Evolutionary conservation across 2,329 filamentous ascomycete genomes (phyloP).

Genomic region (Colletotrichum eleusines): DNA sequence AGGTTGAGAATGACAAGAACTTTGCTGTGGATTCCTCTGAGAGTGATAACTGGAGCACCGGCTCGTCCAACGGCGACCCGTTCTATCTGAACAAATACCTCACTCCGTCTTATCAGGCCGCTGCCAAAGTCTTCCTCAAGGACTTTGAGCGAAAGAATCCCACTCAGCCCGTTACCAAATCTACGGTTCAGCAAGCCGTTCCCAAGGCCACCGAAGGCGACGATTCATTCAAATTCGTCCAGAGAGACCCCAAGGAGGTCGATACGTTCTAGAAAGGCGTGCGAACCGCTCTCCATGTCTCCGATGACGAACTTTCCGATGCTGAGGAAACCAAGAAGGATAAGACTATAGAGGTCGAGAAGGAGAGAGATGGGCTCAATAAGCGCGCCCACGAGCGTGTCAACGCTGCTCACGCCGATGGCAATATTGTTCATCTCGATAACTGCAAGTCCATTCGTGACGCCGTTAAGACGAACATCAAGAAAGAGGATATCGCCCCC

Average conservation of each 20-base stretch:
- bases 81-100: slow-evolving; percentile 21
- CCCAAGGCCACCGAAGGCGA: background rate
- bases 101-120: slow-evolving; percentile 9
- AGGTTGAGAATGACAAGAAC: background rate
- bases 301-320: slow-evolving; percentile 47
- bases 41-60: slow-evolving; percentile 8
- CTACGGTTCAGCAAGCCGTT: background rate
- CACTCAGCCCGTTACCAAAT: background rate
- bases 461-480: slow-evolving; percentile 16
- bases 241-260: slow-evolving; percentile 45
- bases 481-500: slow-evolving; percentile 29
- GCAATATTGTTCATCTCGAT: slow-evolving; percentile 11
- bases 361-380: slow-evolving; percentile 9
- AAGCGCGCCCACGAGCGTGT: slow-evolving; percentile 24
- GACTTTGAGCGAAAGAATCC: background rate
- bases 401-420: slow-evolving; percentile 28
- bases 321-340: slow-evolving; percentile 2
- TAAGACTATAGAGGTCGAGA: slow-evolving; percentile 1
- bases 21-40: slow-evolving; percentile 1
- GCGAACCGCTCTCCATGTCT: slow-evolving; percentile 47
- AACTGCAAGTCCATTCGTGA: slow-evolving; percentile 25
- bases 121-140: slow-evolving; percentile 9
- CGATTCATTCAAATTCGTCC: slow-evolving; percentile 19
- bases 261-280: slow-evolving; percentile 50
- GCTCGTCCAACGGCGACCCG: slow-evolving; percentile 10